phyloP scores from a whole-genome alignment of 2,329 filamentous ascomycete genomes.

The Diplodia mutila region DNA sequence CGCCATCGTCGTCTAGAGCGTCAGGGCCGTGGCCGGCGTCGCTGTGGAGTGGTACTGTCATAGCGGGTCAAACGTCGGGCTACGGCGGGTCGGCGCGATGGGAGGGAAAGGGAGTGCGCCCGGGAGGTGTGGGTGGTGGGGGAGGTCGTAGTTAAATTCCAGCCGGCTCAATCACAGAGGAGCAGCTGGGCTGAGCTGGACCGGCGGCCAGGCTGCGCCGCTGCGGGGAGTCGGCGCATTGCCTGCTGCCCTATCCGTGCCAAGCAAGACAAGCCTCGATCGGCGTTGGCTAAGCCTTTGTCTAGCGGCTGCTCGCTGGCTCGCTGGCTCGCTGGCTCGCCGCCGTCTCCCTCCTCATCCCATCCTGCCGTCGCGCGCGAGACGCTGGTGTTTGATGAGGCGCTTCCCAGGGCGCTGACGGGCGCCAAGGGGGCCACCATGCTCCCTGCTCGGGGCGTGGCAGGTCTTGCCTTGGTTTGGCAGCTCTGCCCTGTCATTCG shows the following conservation, averaged over 20 bases:
- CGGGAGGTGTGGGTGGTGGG: not conserved
- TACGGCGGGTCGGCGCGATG: not conserved
- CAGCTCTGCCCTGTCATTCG: conserved; percentile 10
- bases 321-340: not conserved
- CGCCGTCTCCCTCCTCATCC: not conserved
- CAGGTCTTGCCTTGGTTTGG: conserved; percentile 18
- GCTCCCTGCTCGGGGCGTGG: not conserved
- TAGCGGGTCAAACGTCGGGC: no score
- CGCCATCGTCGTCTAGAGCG: conserved; percentile 7
- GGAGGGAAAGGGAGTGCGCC: not conserved
- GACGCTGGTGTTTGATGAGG: not conserved
- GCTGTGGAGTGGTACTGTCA: conserved; percentile 1
- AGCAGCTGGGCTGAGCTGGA: conserved; percentile 7
- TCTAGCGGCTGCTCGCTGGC: not conserved
- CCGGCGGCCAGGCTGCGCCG: conserved; percentile 17
- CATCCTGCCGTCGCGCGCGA: not conserved
- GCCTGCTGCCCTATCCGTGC: not conserved
- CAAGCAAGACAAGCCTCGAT: conserved; percentile 21
- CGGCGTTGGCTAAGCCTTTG: conserved; percentile 12
- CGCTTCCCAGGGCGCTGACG: not conserved
- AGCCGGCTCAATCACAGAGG: not conserved
- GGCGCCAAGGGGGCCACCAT: not conserved
- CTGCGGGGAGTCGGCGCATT: conserved; percentile 12
- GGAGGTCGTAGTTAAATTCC: conserved; percentile 6
- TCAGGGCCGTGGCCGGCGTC: not conserved